Base-by-base conservation (phyloP, 768 basidiomycete genomes). In the Tephrocybe sp. region DNA sequence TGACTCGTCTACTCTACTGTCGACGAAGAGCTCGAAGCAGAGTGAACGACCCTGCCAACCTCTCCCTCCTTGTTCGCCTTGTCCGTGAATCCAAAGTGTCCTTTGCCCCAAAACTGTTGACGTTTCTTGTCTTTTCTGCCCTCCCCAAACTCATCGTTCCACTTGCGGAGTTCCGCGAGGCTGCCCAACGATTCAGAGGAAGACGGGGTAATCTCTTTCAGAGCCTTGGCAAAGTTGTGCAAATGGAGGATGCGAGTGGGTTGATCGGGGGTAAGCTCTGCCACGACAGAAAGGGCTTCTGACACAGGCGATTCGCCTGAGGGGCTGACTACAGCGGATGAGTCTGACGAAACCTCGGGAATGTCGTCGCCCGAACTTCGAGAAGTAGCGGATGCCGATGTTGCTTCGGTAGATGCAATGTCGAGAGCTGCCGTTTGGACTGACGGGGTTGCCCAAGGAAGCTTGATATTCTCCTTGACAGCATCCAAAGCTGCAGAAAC, bases 71-170 rank as follows among this genome's bases (percentile, higher is more conserved):
- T 59, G 23, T 67, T 59, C 1, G 62, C 60, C 57, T 74, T 70
- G 58, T 84, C 75, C 9, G 82, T 78, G 67, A 96, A 97, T 17
- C 94, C 94, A 66, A 98, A 98, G 41, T 79, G 78, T 51, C 85
- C 91, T 61, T 87, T 91, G 21, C 94, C 95, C 82, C 94, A 93
- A 28, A 88, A 85, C 60, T 85, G 83, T 60, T 80, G 78, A 32
- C 80, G 80, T 55, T 73, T 85, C 46, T 78, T 81, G 32, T 86
- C 81, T 56, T 74, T 79, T 15, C 80, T 72, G 4, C 92, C 93
- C 66, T 96, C 93, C 21, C 95, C 94, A 67, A 93, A 95, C 65
- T 95, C 90, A 41, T 94, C 89, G 54, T 96, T 94, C 92, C 92
- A 95, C 70, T 86, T 88, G 38, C 86, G 80, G 38, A 93, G 72